Percentiles rank a stretch among this genome's conserved stretches.
phyloP scores from a whole-genome alignment of 148 eudicot species.

The Rhododendron vialii region DNA sequence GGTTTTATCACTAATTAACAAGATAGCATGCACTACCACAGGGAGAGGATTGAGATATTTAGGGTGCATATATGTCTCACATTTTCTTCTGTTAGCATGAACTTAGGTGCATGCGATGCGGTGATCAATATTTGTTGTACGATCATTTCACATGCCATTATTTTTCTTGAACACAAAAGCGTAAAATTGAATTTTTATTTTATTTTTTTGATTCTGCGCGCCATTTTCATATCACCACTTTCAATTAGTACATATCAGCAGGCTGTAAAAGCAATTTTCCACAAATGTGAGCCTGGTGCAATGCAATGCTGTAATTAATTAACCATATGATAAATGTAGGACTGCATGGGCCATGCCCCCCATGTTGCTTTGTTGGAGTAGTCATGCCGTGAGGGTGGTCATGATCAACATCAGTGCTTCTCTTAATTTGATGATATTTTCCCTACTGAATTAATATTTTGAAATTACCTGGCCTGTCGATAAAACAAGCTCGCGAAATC shows the following conservation, averaged over 20 bases:
- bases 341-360: background rate
- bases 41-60: too few species aligned
- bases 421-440: background rate
- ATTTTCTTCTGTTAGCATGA: too few species aligned
- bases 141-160: background rate
- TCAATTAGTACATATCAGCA: background rate
- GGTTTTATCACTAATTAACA: too few species aligned
- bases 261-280: background rate
- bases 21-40: too few species aligned
- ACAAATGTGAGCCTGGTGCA: background rate
- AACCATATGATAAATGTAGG: too few species aligned
- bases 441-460: background rate
- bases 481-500: too few species aligned
- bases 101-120: too few species aligned
- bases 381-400: background rate
- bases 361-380: background rate
- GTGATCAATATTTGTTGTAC: background rate
- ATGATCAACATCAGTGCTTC: background rate
- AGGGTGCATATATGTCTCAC: too few species aligned
- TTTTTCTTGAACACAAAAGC: background rate
- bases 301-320: too few species aligned
- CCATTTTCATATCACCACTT: background rate
- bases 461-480: background rate
- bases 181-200: too few species aligned
- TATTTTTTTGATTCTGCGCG: too few species aligned